Conservation (phyloP, 495 filamentous ascomycete species). For the Trichoderma orchidacearum region DNA sequence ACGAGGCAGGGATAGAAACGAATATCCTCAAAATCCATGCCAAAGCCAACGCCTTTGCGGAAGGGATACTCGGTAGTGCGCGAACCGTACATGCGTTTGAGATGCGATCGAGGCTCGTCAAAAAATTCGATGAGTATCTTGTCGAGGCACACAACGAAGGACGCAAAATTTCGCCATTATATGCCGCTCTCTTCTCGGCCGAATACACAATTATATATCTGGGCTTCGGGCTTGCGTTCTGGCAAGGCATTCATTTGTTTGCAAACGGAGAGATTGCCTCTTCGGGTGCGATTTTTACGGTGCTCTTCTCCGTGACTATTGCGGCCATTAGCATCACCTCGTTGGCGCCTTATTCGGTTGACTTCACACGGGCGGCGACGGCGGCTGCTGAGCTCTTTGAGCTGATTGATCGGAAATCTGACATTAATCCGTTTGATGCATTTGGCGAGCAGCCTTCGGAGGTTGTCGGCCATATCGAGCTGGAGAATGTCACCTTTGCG, state of each 20-base stretch:
- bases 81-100: slow-evolving; percentile 24
- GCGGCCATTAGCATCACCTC: slow-evolving; percentile 29
- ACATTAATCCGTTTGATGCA: slow-evolving; percentile 7
- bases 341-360: slow-evolving; percentile 13
- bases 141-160: slow-evolving; percentile 44
- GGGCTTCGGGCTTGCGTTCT: slow-evolving; percentile 15
- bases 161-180: neutral
- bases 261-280: slow-evolving; percentile 16
- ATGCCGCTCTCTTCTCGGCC: neutral
- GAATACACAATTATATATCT: slow-evolving; percentile 5
- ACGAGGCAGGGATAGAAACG: slow-evolving; percentile 27
- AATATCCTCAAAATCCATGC: slow-evolving; percentile 13
- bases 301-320: slow-evolving; percentile 61
- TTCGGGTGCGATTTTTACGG: slow-evolving; percentile 54
- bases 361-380: slow-evolving; percentile 15
- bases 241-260: slow-evolving; percentile 13
- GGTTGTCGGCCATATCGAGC: slow-evolving; percentile 24
- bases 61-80: slow-evolving; percentile 69
- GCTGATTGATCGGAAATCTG: slow-evolving; percentile 12
- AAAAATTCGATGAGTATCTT: slow-evolving; percentile 44
- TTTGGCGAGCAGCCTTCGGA: slow-evolving; percentile 8
- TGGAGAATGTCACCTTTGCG: slow-evolving; percentile 33
- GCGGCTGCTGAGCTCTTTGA: slow-evolving; percentile 18
- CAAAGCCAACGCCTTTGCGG: slow-evolving; percentile 33
- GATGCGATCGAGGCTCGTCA: neutral